A percentile compares a stretch with the other conserved stretches of the same genome.
Conservation (phyloP, 192 early-diverging fungal species). For the Backusella westeae region DNA sequence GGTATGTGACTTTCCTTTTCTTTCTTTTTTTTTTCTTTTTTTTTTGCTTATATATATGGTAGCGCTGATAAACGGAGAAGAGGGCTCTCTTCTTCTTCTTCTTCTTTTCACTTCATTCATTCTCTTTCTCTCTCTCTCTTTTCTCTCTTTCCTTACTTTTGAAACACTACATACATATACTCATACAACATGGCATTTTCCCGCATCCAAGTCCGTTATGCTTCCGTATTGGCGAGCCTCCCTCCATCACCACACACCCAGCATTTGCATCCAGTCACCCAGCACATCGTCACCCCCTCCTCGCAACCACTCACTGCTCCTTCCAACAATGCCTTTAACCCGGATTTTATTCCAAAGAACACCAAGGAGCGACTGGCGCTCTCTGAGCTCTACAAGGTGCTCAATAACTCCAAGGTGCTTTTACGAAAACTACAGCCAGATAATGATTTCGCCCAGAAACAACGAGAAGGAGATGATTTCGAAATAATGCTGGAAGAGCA, state of each 20-base stretch:
- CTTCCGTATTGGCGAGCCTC: constrained; percentile 14
- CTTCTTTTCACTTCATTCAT: neutral
- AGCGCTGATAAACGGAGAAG: no score
- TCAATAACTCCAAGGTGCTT: constrained; percentile 9
- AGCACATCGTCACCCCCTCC: constrained; percentile 23
- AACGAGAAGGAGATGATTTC: neutral
- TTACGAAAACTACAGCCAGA: constrained; percentile 3
- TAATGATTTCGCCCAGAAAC: neutral
- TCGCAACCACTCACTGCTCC: constrained; percentile 23
- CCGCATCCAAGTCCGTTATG: constrained; percentile 13
- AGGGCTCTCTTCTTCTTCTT: no score
- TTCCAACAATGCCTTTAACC: constrained; percentile 36
- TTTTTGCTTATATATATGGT: no score
- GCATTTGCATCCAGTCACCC: neutral
- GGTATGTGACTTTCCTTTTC: no score
- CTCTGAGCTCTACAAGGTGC: constrained; percentile 11
- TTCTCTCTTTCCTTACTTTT: neutral
- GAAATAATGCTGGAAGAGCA: constrained; percentile 4
- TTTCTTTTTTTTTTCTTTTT: no score
- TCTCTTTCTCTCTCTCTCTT: neutral
- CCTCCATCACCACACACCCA: constrained; percentile 2
- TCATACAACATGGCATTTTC: neutral
- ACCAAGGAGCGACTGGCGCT: constrained; percentile 18
- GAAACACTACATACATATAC: neutral
- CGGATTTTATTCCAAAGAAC: constrained; percentile 23